Base-by-base conservation (phyloP, 202 grass and related monocot genomes). In the Cymbopogon flexuosus region DNA sequence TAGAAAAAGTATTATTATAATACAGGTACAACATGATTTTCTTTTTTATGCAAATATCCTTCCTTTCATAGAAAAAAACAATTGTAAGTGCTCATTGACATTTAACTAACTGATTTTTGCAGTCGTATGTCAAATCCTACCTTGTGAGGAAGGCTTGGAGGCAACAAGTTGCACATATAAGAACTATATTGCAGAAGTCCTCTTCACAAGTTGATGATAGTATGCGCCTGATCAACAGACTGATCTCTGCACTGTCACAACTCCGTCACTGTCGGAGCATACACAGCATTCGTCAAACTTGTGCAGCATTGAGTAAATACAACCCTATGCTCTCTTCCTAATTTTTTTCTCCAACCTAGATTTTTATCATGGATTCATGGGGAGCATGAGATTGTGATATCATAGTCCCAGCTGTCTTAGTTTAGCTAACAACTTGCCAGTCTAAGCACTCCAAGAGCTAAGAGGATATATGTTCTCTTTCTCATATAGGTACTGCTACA, bases 241-340 rank as follows among this genome's bases (percentile, higher is more conserved):
- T 88, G 70, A 40, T 81, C 43, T 71, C 76, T 45, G 91, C 85
- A 39, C 77, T 93, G 51, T 77, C 67, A 15, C 82, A 90, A 24
- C 88, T 93, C 57, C 47, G 37, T 78, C 70, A 16, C 8, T 81
- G 66, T 81, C 76, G 75, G 70, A 90, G 80, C 41, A 88, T 65
- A 62, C 83, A 86, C 62, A 84, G 72, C 27, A 90, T 90, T 81
- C 83, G 72, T 45, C 83, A 81, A 81, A 82, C 75, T 73, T 93
- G 83, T 51, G 72, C 83, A 71, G 84, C 67, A 87, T 49, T 93
- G 79, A 90, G 91, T 93, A 93, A 90, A 77, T 57, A 75, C 54
- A 76, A 71, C 81, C 35, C 78, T 69, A 19, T 24, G n/a, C 42
- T 31, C 41, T 40, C 36, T 21, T 77, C 43, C 14, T 0, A 23